These are phyloP conservation scores for Cystobasidiopsis lactophilus DNA, from an alignment of 768 basidiomycete genomes.

Conservation along the genomic window DNA sequence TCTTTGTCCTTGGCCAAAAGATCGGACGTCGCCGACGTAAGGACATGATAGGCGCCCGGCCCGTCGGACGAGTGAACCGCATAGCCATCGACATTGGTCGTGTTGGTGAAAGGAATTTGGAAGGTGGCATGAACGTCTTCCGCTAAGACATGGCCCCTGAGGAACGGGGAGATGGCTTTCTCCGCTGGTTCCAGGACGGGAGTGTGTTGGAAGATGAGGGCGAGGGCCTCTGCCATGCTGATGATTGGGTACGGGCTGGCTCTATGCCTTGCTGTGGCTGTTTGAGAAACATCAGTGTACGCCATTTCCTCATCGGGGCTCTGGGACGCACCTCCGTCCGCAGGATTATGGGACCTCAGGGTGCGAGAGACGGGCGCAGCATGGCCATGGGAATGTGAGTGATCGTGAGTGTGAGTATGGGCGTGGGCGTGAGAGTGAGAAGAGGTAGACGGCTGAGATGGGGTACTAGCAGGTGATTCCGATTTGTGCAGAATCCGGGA, in stretches of 20 bases:
- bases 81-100: slow-evolving; percentile 77
- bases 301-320: not conserved
- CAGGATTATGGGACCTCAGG: slow-evolving; percentile 44
- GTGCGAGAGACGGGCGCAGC: slow-evolving; percentile 36
- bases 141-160: slow-evolving; percentile 52
- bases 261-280: slow-evolving; percentile 50
- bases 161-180: slow-evolving; percentile 25
- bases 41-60: slow-evolving; percentile 6
- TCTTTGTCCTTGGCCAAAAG: not conserved
- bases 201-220: slow-evolving; percentile 32
- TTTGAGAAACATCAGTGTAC: not conserved
- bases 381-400: slow-evolving; percentile 24
- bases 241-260: slow-evolving; percentile 56
- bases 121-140: slow-evolving; percentile 47
- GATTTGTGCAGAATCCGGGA: not conserved
- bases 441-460: slow-evolving; percentile 8
- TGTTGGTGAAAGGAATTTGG: slow-evolving; percentile 40
- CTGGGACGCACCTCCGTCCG: slow-evolving; percentile 33
- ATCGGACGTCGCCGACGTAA: slow-evolving; percentile 1
- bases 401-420: slow-evolving; percentile 3
- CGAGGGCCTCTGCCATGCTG: slow-evolving; percentile 42
- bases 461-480: not conserved
- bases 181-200: slow-evolving; percentile 7
- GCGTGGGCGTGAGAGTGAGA: slow-evolving; percentile 9
- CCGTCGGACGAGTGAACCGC: slow-evolving; percentile 33